These are phyloP conservation scores for Hyaloscypha finlandica DNA, from an alignment of 495 filamentous ascomycete species.

Conservation along the genomic window DNA sequence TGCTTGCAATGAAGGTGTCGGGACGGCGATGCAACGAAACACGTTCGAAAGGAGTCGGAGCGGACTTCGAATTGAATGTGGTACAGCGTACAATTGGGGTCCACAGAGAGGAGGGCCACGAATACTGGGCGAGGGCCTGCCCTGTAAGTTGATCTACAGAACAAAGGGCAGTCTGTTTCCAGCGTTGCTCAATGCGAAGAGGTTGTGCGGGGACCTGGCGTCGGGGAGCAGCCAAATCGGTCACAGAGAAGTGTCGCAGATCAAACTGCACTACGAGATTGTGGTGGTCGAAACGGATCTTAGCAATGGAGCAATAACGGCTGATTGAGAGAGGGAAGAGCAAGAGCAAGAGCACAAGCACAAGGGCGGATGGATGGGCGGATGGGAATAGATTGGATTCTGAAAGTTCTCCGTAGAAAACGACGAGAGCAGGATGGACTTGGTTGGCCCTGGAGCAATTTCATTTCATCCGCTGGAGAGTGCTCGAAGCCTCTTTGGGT, in stretches of 20 bases:
- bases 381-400: constrained; percentile 8
- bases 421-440: background rate
- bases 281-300: background rate
- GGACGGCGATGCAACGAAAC: constrained; percentile 15
- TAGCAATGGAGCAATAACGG: background rate
- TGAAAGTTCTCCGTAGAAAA: constrained; percentile 4
- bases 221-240: constrained; percentile 5
- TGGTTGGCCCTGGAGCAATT: constrained; percentile 4
- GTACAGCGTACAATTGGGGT: background rate
- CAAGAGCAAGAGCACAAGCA: too few species aligned
- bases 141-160: constrained; percentile 26
- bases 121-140: constrained; percentile 21
- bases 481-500: background rate
- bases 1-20: constrained; percentile 5
- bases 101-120: constrained; percentile 9
- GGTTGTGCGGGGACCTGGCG: constrained; percentile 17
- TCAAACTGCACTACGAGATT: background rate
- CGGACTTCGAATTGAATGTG: background rate
- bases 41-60: constrained; percentile 20
- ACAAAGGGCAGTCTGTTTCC: constrained; percentile 25
- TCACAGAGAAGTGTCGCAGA: constrained; percentile 7
- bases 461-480: constrained; percentile 8
- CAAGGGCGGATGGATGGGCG: too few species aligned
- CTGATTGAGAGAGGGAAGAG: background rate
- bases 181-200: constrained; percentile 11